These are phyloP conservation scores for Alternaria metachromatica DNA, from an alignment of 2,329 filamentous ascomycete species.

Conservation along the genomic window DNA sequence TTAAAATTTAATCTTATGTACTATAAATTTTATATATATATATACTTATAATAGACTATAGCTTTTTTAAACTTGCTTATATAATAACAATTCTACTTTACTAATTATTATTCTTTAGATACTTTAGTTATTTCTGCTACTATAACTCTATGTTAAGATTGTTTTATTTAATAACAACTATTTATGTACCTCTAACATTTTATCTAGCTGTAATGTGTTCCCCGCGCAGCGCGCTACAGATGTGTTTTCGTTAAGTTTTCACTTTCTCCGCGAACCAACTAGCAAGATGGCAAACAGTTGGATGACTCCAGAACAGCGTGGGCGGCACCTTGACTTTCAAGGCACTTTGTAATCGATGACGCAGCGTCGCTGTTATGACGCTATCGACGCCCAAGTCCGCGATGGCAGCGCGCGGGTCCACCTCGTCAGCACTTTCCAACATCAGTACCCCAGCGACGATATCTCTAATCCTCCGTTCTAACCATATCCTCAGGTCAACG, in stretches of 20 bases:
- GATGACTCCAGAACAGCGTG: neutral
- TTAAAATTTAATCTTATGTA: no score
- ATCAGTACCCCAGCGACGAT: neutral
- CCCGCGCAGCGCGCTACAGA: no score
- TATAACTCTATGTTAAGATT: no score
- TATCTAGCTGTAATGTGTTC: no score
- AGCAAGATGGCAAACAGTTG: neutral
- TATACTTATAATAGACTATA: no score
- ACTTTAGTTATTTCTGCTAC: no score
- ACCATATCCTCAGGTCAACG: neutral
- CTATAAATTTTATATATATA: no score
- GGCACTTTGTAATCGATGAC: neutral
- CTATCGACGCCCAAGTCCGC: neutral
- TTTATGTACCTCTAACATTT: no score
- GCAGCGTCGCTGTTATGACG: neutral
- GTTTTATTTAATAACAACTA: no score
- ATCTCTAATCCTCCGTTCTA: neutral
- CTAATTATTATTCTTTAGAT: no score
- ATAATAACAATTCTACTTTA: no score
- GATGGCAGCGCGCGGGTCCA: neutral
- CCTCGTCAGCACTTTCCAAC: neutral
- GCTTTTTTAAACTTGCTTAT: no score
- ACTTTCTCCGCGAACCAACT: neutral
- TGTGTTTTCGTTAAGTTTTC: rapidly evolving
- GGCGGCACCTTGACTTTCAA: neutral